Evolutionary conservation across 768 basidiomycete species (phyloP).

Genomic region (Suillus tomentosus): DNA sequence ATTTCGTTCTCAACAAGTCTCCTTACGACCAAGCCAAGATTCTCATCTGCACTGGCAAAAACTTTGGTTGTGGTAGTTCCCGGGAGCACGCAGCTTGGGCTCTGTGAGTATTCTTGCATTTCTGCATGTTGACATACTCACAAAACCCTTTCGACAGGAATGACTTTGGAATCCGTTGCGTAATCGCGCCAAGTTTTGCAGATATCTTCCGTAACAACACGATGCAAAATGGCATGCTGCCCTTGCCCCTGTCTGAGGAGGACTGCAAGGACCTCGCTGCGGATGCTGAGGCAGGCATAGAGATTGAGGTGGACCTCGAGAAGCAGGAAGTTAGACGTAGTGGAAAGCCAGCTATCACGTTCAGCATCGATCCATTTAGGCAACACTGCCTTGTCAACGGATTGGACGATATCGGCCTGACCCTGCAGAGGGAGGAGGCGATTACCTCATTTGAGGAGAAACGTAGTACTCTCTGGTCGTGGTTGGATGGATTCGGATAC

Average conservation of each 20-base stretch:
- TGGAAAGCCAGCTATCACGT: slow-evolving; percentile 71
- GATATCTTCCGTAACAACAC: slow-evolving; percentile 90
- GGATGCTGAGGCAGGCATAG: slow-evolving; percentile 74
- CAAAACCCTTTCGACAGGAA: slow-evolving; percentile 44
- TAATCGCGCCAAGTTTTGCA: slow-evolving; percentile 88
- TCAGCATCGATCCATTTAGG: slow-evolving; percentile 88
- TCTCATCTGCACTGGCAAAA: slow-evolving; percentile 80
- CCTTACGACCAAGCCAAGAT: slow-evolving; percentile 79
- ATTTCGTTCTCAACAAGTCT: slow-evolving; percentile 81
- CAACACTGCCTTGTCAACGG: slow-evolving; percentile 94
- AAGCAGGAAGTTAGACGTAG: slow-evolving; percentile 74
- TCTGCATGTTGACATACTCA: slow-evolving; percentile 7
- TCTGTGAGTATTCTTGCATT: slow-evolving; percentile 51
- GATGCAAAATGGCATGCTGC: slow-evolving; percentile 94
- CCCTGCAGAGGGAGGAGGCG: slow-evolving; percentile 73
- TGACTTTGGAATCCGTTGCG: slow-evolving; percentile 87
- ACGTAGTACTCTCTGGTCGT: slow-evolving; percentile 83
- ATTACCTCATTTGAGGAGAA: slow-evolving; percentile 82
- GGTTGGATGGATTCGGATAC: slow-evolving; percentile 96
- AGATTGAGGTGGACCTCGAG: slow-evolving; percentile 85
- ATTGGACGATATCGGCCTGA: slow-evolving; percentile 94
- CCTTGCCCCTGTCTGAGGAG: slow-evolving; percentile 67
- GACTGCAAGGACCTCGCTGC: slow-evolving; percentile 71
- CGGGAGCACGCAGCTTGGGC: slow-evolving; percentile 92
- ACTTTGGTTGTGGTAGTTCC: slow-evolving; percentile 91